Evolutionary conservation across 345 rosid species (phyloP).

Genomic region (Firmiana major): DNA sequence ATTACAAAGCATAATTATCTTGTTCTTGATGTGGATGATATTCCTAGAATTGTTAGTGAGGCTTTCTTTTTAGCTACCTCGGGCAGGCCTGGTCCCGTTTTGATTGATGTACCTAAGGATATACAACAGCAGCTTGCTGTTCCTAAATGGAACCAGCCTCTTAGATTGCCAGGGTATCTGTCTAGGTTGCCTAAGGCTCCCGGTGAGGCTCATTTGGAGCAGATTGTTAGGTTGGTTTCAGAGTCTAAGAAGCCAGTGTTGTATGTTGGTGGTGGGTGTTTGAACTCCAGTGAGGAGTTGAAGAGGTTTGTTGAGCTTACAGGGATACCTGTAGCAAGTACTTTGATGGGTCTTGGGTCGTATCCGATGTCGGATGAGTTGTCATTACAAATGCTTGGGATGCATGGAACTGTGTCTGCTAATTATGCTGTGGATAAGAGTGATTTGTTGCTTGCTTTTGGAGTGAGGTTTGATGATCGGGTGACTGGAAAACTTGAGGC

Average conservation of each 20-base stretch:
- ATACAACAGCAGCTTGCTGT: conserved; percentile 84
- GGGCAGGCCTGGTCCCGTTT: conserved; percentile 89
- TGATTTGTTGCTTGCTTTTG: conserved; percentile 89
- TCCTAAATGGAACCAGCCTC: conserved; percentile 64
- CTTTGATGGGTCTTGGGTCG: conserved; percentile 94
- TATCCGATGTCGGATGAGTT: conserved; percentile 58
- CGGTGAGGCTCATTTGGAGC: conserved; percentile 47
- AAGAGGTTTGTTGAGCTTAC: conserved; percentile 78
- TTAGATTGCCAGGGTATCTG: conserved; percentile 66
- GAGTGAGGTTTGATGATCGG: conserved; percentile 95
- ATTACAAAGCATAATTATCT: conserved; percentile 88
- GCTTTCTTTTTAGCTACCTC: conserved; percentile 86
- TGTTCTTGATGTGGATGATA: conserved; percentile 82
- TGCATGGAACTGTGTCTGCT: conserved; percentile 95
- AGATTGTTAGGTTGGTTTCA: conserved; percentile 70
- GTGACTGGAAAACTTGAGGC: conserved; percentile 97
- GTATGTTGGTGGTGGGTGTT: conserved; percentile 98
- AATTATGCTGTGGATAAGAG: conserved; percentile 86
- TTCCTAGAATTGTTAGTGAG: conserved; percentile 74
- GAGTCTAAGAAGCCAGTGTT: conserved; percentile 86
- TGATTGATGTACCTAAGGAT: conserved; percentile 92
- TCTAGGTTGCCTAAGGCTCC: conserved; percentile 81
- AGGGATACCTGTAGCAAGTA: conserved; percentile 91
- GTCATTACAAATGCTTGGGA: conserved; percentile 90
- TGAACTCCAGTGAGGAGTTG: conserved; percentile 85